These are phyloP conservation scores for Fragaria ananassa DNA, from an alignment of 306 rosid genomes.

Conservation along the genomic window DNA sequence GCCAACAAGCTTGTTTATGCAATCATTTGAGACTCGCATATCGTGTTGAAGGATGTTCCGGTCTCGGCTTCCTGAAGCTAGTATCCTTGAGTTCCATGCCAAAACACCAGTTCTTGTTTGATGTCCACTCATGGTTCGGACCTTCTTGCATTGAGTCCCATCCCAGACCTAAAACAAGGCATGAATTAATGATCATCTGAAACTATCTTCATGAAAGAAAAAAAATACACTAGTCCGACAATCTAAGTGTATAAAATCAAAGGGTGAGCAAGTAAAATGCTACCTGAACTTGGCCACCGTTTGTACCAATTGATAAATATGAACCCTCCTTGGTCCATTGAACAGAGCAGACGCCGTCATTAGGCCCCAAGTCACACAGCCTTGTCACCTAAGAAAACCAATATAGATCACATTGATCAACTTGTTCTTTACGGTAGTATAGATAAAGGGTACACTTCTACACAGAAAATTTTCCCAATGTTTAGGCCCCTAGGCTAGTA, in stretches of 20 bases:
- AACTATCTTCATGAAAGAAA: not conserved
- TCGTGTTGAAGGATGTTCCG: conserved; percentile 95
- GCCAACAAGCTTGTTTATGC: conserved; percentile 72
- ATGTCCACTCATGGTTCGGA: conserved; percentile 95
- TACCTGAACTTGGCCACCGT: conserved; percentile 97
- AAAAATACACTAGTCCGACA: not conserved
- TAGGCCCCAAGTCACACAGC: conserved; percentile 92
- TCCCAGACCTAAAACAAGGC: conserved; percentile 71
- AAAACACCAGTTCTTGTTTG: conserved; percentile 96
- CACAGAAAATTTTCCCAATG: no score
- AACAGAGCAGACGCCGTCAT: conserved; percentile 92
- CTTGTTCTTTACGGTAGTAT: no score
- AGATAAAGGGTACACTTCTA: not conserved
- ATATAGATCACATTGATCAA: not conserved
- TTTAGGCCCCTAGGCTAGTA: not conserved
- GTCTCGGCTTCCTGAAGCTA: conserved; percentile 97
- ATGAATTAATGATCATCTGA: conserved; percentile 12
- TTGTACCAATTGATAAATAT: conserved; percentile 84
- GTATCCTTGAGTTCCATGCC: conserved; percentile 90
- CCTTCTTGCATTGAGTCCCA: conserved; percentile 83
- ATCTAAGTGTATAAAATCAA: not conserved
- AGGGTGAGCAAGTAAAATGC: not conserved
- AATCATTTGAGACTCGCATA: conserved; percentile 76
- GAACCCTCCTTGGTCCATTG: conserved; percentile 99
- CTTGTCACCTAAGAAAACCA: conserved; percentile 70